Base-by-base conservation (phyloP, 345 rosid species). In the Salix dunnii region DNA sequence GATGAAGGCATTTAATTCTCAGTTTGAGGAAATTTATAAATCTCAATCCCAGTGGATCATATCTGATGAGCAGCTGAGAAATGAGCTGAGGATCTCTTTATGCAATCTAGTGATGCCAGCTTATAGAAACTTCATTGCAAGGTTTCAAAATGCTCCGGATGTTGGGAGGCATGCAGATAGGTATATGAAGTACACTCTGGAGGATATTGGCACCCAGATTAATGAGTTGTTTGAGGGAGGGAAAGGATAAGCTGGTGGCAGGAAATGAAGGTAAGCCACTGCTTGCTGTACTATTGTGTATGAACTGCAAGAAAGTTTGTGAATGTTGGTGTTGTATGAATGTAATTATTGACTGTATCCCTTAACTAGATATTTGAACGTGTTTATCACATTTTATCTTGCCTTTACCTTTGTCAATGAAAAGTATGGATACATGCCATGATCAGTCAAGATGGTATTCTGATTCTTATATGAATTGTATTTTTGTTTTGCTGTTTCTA, bases 31-130 rank as follows among this genome's bases (percentile, higher is more conserved):
- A 16, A 81, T 75, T 25, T 91, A 89, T 77, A 87, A 76, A 83
- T 65, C 71, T 30, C 96, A 94, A 67, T 83, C 92, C 35, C 73
- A 85, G 2, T 88, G 91, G 91, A 77, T 86, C 53, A 78, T 91
- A 38, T 86, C 76, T 20, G 97, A 94, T 72, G 94, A 91, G 81
- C 96, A 88, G 83, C 86, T 86, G 42, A 88, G 86, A 74, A 90
- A 87, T 43, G 97, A 92, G 63, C 55, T 91, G 74, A 86, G 82
- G 78, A 79, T 75, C 38, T 84, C 92, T 0, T 82, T 86, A 70
- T 74, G 80, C 17, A 89, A 83, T 68, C 76, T 81, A 65, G 31
- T 94, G 83, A 72, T 84, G 73, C 96, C 97, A 0, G 88, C 89
- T 1, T 92, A 92, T 68, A 84, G 86, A 68, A 87, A 78, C 80